Evolutionary conservation across 1,284 basidiomycete species (phyloP), one percentile per base, ranked within the genome.

Genomic region (Ceratorhiza oryzae-sativae): DNA sequence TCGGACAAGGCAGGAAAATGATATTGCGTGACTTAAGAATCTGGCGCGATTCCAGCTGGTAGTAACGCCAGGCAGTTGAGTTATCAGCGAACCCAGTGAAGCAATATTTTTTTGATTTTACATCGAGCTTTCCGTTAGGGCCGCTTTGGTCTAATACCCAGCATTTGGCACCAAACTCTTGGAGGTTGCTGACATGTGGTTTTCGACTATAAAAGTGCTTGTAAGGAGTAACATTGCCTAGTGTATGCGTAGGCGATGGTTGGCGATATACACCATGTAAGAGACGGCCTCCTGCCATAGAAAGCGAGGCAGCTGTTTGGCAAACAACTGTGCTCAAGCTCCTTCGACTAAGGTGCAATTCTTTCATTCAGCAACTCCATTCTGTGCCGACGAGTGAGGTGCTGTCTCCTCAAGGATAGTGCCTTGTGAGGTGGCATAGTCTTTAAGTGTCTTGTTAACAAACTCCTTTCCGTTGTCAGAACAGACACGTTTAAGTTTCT

Each of bases 281-380:
- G 62, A 2, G n/a, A 39, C 30, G 13, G 48, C 72, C 27, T 73
- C 72, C 10, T 46, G 63, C 72, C 72, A 73, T 9, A 58, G 20
- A 32, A 25, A 53, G 5, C n/a, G 3, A 5, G 23, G 36, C 25
- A 39, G 2, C 5, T n/a, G 8, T 20, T 23, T 6, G 3, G 27
- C 20, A 23, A 34, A 3, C 1, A 73, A 4, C 20, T 36, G 20
- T 6, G 63, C 27, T 1, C 53, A 9, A 9, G 73, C 42, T 2
- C 51, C 53, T 0, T 71, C 70, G 36, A 63, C 46, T 6, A 73
- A 71, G 0, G 71, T 72, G 0, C 76, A 61, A 55, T 78, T 80
- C 30, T 75, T 25, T 1, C 77, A 73, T 68, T 81, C 78, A 1
- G 78, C 77, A 0, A 75, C 65, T 3, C 79, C 78, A 41, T 80